Evolutionary conservation across 108 stramenopile species (phyloP).

Genomic region (Cyclostephanos invisitatus): DNA sequence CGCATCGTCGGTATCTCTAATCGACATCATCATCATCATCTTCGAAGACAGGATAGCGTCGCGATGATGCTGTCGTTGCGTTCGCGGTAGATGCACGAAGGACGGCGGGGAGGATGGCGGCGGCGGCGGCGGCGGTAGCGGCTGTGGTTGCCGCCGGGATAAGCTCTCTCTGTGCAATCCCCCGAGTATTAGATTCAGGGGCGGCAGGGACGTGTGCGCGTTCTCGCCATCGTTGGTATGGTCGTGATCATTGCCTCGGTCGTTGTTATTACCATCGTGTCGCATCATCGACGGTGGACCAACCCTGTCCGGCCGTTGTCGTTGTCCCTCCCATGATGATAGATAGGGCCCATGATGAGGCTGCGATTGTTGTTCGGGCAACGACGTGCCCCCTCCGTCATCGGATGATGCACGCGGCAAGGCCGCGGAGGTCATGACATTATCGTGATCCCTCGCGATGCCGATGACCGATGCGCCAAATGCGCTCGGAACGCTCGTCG

Average conservation of each 20-base stretch:
- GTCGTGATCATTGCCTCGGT: too few species aligned
- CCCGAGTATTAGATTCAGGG: conserved; percentile 3
- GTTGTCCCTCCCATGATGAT: neutral
- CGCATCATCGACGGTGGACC: too few species aligned
- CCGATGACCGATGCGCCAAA: neutral
- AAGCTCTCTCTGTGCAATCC: conserved; percentile 5
- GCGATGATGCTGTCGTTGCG: neutral
- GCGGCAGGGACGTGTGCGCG: neutral
- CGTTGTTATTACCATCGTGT: too few species aligned
- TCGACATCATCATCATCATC: neutral
- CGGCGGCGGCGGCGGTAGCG: neutral
- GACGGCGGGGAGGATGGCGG: neutral
- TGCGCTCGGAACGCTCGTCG: neutral
- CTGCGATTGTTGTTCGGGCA: neutral
- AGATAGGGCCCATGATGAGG: neutral
- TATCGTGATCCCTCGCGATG: neutral
- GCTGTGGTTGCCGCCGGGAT: neutral
- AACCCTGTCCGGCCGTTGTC: neutral
- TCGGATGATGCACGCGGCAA: neutral
- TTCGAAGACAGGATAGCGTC: neutral
- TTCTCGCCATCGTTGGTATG: too few species aligned
- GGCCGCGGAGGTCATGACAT: neutral
- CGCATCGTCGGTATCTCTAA: neutral
- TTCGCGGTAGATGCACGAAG: conserved; percentile 2
- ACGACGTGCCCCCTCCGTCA: neutral